Evolutionary conservation across 176 grass and related monocot species (phyloP).

Genomic region (Rhipidocladum racemiflorum): DNA sequence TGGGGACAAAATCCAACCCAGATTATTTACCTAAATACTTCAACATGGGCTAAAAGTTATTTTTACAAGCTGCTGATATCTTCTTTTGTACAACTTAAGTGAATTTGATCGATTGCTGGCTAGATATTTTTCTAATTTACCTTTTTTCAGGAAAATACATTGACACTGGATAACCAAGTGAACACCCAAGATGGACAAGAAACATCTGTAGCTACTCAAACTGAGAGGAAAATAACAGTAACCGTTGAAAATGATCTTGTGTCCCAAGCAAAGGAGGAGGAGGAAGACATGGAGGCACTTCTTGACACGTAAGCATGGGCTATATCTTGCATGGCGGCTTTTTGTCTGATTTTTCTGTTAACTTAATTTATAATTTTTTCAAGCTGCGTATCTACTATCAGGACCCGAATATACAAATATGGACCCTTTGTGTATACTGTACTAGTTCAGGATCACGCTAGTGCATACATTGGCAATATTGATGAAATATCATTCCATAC

Average conservation of each 20-base stretch:
- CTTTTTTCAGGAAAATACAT: constrained; percentile 79
- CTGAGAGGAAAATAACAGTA: constrained; percentile 83
- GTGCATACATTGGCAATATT: too few relatives aligned
- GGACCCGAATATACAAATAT: too few relatives aligned
- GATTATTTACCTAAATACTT: neutral
- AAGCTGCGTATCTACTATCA: neutral
- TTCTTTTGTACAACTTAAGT: neutral
- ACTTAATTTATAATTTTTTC: neutral
- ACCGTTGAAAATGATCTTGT: constrained; percentile 95
- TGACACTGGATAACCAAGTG: constrained; percentile 57
- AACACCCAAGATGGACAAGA: constrained; percentile 65
- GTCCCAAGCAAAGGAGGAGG: constrained; percentile 87
- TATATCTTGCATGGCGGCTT: neutral
- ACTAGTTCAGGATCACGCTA: too few relatives aligned
- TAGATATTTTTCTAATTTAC: constrained; percentile 31
- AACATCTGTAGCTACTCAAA: constrained; percentile 56
- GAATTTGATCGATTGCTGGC: constrained; percentile 1
- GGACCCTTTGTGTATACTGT: too few relatives aligned
- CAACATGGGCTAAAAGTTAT: neutral
- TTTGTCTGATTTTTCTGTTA: neutral
- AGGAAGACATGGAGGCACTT: constrained; percentile 99
- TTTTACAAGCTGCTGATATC: neutral
- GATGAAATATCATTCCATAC: too few relatives aligned
- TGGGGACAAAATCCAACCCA: neutral
- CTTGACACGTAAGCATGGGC: constrained; percentile 67